Evolutionary conservation across 2,329 filamentous ascomycete species (phyloP).

Genomic region (Colletotrichum zoysiae): DNA sequence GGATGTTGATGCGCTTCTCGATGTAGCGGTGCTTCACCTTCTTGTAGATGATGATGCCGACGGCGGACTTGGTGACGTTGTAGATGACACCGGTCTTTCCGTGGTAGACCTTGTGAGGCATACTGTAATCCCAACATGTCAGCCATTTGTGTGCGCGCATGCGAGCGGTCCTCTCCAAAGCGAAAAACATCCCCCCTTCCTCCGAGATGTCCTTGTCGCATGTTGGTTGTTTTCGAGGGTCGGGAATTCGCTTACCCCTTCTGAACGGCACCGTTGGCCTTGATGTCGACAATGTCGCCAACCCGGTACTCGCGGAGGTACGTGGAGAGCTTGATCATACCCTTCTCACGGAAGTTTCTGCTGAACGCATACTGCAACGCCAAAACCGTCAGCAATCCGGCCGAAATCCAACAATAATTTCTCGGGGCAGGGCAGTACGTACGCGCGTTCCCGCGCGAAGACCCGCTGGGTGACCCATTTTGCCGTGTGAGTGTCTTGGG

Average conservation of each 20-base stretch:
- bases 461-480: conserved; percentile 90
- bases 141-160: conserved; percentile 41
- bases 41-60: conserved; percentile 99
- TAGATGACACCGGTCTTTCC: conserved; percentile 98
- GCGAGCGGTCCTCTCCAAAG: background rate
- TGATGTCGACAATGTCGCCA: conserved; percentile 98
- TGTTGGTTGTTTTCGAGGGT: conserved; percentile 31
- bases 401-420: conserved; percentile 6
- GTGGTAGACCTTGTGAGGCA: conserved; percentile 99
- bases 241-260: conserved; percentile 79
- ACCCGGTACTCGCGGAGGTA: conserved; percentile 98
- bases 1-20: conserved; percentile 99
- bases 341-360: conserved; percentile 94
- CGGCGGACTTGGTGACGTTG: conserved; percentile 98
- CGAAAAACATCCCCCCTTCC: background rate
- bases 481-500: conserved; percentile 58
- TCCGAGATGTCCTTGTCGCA: conserved; percentile 13
- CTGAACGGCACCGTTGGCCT: conserved; percentile 97
- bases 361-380: conserved; percentile 84
- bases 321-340: conserved; percentile 91
- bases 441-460: conserved; percentile 88
- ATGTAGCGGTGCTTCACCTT: conserved; percentile 99
- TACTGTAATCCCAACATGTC: conserved; percentile 67
- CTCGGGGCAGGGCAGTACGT: conserved; percentile 56
- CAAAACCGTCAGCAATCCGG: conserved; percentile 49